A percentile compares a stretch with the other conserved stretches of the same genome.
Evolutionary conservation across 164 flowering plant genomes (phyloP).

Genomic region (Annona squamosa): DNA sequence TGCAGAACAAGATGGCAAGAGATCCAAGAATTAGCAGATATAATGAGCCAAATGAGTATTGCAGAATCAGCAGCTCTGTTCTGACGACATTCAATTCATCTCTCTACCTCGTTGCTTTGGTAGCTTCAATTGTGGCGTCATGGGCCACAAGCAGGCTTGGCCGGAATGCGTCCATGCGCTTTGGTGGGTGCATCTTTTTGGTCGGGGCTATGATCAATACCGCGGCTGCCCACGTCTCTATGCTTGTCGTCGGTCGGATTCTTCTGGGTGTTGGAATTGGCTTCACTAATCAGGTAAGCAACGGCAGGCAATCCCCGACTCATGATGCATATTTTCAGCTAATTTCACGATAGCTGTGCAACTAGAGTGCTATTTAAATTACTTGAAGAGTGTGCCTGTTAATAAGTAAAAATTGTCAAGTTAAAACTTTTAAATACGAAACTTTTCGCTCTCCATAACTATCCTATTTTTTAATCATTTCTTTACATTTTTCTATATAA

Average conservation of each 20-base stretch:
- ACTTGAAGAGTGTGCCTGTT: too few relatives aligned
- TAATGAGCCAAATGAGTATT: conserved; percentile 44
- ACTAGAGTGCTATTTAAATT: too few relatives aligned
- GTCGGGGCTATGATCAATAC: conserved; percentile 58
- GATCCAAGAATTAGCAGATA: too few relatives aligned
- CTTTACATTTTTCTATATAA: too few relatives aligned
- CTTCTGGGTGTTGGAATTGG: conserved; percentile 69
- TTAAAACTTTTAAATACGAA: too few relatives aligned
- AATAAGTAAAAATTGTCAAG: too few relatives aligned
- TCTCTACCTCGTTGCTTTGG: conserved; percentile 54
- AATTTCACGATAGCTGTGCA: too few relatives aligned
- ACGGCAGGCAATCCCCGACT: too few relatives aligned
- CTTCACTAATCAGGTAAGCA: conserved; percentile 62
- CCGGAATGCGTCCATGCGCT: conserved; percentile 46
- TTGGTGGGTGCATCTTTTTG: conserved; percentile 52
- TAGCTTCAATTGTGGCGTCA: conserved; percentile 40
- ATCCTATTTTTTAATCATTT: too few relatives aligned
- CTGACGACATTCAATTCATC: conserved; percentile 66
- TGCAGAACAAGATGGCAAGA: conserved; percentile 9
- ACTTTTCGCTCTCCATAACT: too few relatives aligned
- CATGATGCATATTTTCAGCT: too few relatives aligned
- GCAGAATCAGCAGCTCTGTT: conserved; percentile 48
- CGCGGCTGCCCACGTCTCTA: conserved; percentile 40
- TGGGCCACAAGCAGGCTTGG: conserved; percentile 40
- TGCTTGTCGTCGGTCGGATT: conserved; percentile 67